A percentile compares a stretch with the other conserved stretches of the same genome.
phyloP scores from a whole-genome alignment of 768 basidiomycete species.

The Aureoboletus auriporus region DNA sequence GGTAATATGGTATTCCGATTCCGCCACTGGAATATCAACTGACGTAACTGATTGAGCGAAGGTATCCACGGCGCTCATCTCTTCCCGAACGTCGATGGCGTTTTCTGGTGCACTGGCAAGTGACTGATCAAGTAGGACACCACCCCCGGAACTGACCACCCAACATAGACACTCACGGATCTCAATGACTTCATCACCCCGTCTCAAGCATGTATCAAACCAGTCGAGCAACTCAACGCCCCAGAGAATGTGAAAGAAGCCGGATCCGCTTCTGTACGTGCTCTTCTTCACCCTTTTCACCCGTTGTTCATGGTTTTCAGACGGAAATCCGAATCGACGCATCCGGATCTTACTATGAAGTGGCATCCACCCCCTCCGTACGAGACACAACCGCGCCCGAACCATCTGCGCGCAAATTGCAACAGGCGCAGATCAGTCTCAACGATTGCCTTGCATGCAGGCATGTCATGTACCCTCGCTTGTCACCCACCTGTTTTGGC shows the following conservation, averaged over 20 bases:
- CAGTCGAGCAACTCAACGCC: constrained; percentile 58
- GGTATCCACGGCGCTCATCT: too few relatives aligned
- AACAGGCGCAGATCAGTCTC: constrained; percentile 92
- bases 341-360: constrained; percentile 84
- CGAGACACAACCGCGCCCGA: constrained; percentile 20
- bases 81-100: constrained; percentile 46
- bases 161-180: constrained; percentile 76
- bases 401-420: constrained; percentile 53
- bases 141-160: constrained; percentile 7
- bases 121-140: not conserved
- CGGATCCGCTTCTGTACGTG: constrained; percentile 41
- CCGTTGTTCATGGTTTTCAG: constrained; percentile 37
- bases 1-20: not conserved
- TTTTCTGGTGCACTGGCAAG: constrained; percentile 85
- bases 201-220: constrained; percentile 96
- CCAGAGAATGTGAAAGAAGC: constrained; percentile 38
- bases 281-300: not conserved
- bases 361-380: constrained; percentile 36
- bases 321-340: constrained; percentile 91
- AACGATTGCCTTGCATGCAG: constrained; percentile 99
- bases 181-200: constrained; percentile 97
- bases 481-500: not conserved
- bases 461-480: constrained; percentile 40
- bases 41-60: too few relatives aligned
- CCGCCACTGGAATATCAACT: not conserved